Percentiles rank a stretch among this genome's conserved stretches.
Evolutionary conservation across 1,284 basidiomycete species (phyloP).

Genomic region (Cystobasidium slooffiae): DNA sequence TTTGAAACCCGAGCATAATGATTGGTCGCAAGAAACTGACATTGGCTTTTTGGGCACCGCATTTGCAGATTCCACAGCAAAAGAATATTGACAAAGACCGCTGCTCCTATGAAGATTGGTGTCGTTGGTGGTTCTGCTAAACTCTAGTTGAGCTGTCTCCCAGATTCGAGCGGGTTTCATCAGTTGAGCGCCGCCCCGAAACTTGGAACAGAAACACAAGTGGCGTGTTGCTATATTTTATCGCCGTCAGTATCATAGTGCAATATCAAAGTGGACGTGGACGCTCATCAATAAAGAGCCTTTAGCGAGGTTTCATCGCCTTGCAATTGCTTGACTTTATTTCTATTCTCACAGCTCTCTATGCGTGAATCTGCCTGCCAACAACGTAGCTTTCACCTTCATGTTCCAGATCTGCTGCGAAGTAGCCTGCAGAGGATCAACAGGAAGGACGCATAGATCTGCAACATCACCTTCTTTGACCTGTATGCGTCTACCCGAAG

Average conservation of each 20-base stretch:
- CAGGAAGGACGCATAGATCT: slow-evolving; percentile 51
- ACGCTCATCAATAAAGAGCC: not conserved
- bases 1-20: slow-evolving; percentile 1
- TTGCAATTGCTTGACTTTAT: not conserved
- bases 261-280: no score
- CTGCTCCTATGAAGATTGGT: slow-evolving; percentile 43
- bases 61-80: slow-evolving; percentile 35
- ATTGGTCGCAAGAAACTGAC: slow-evolving; percentile 5
- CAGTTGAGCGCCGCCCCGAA: no score
- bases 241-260: no score
- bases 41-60: not conserved
- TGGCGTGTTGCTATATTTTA: no score
- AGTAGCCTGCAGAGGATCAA: slow-evolving; percentile 51
- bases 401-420: slow-evolving; percentile 52
- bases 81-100: slow-evolving; percentile 42
- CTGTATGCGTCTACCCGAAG: slow-evolving; percentile 43
- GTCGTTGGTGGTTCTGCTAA: slow-evolving; percentile 40
- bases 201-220: no score
- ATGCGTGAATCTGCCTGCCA: slow-evolving; percentile 54
- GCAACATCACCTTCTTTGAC: slow-evolving; percentile 52
- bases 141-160: slow-evolving; percentile 7
- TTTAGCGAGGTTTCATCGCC: not conserved
- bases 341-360: slow-evolving; percentile 10
- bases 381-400: slow-evolving; percentile 53
- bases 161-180: not conserved